Conservation (phyloP, 805 yeast genomes). For the Starmerella khaoyaiensis region DNA sequence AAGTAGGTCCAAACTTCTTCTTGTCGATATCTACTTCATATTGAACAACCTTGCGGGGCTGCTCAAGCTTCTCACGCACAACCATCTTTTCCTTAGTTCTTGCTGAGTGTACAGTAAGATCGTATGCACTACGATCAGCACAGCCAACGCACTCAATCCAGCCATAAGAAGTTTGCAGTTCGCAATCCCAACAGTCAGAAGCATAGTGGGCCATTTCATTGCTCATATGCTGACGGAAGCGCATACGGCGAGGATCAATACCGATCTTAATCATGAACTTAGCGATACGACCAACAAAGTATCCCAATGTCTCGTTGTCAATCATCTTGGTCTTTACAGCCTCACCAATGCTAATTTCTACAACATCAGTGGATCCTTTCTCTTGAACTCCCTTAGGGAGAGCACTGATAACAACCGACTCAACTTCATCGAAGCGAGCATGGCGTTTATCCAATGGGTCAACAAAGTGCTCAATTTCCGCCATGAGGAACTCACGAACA, state of each 20-base stretch:
- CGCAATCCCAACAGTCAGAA: slow-evolving; percentile 99
- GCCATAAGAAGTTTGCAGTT: slow-evolving; percentile 87
- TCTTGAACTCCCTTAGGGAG: slow-evolving; percentile 81
- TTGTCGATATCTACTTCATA: slow-evolving; percentile 79
- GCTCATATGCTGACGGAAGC: slow-evolving; percentile 97
- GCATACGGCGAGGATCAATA: slow-evolving; percentile 65
- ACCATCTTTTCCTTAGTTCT: slow-evolving; percentile 90
- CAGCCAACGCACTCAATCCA: slow-evolving; percentile 99
- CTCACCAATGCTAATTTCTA: slow-evolving; percentile 64
- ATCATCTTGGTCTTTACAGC: slow-evolving; percentile 82
- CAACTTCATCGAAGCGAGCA: slow-evolving; percentile 62
- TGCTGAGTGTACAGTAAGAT: slow-evolving; percentile 86
- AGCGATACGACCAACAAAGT: slow-evolving; percentile 88
- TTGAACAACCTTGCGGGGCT: slow-evolving; percentile 70
- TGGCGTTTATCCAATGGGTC: slow-evolving; percentile 85
- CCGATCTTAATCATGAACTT: slow-evolving; percentile 77
- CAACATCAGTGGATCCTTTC: slow-evolving; percentile 61
- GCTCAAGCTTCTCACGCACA: slow-evolving; percentile 79
- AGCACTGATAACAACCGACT: slow-evolving; percentile 59
- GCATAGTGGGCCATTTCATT: slow-evolving; percentile 99
- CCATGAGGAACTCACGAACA: slow-evolving; percentile 98
- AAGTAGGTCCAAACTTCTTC: slow-evolving; percentile 95
- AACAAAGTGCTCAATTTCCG: slow-evolving; percentile 96
- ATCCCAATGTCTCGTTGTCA: slow-evolving; percentile 94
- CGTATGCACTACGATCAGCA: slow-evolving; percentile 98